Evolutionary conservation across 495 filamentous ascomycete genomes (phyloP).

Genomic region (Aeminium ludgeri): DNA sequence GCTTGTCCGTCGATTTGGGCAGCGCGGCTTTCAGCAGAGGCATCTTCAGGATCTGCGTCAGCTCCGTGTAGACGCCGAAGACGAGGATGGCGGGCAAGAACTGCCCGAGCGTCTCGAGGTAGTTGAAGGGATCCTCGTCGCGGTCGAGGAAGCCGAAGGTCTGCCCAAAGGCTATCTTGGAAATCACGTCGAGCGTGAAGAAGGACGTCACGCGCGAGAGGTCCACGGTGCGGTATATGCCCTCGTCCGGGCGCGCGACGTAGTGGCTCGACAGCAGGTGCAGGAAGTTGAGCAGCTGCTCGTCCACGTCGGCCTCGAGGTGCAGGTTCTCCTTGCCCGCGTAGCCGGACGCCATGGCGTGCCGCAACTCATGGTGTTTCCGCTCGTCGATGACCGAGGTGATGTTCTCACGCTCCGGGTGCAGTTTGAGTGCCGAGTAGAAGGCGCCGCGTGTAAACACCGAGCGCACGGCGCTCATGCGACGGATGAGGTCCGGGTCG

Average conservation of each 20-base stretch:
- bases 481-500: conserved; percentile 29
- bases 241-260: conserved; percentile 16
- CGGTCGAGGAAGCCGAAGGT: conserved; percentile 30
- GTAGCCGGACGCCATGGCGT: conserved; percentile 28
- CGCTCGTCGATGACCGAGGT: conserved; percentile 25
- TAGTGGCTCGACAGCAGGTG: conserved; percentile 24
- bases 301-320: conserved; percentile 32
- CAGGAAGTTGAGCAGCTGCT: conserved; percentile 25
- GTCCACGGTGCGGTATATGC: conserved; percentile 27
- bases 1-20: conserved; percentile 19
- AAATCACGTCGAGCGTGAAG: conserved; percentile 37
- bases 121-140: conserved; percentile 19
- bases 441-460: conserved; percentile 26
- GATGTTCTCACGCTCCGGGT: conserved; percentile 28
- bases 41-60: conserved; percentile 18
- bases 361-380: conserved; percentile 25
- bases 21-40: conserved; percentile 22
- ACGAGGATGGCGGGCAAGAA: conserved; percentile 20
- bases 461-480: conserved; percentile 26
- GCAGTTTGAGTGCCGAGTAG: conserved; percentile 29
- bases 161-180: conserved; percentile 34
- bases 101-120: conserved; percentile 17
- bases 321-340: conserved; percentile 32
- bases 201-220: conserved; percentile 28
- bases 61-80: conserved; percentile 18